Percentiles rank a stretch among this genome's conserved stretches.
These are phyloP conservation scores for Fusarium nematophilum DNA, from an alignment of 2,329 filamentous ascomycete genomes.

Conservation along the genomic window DNA sequence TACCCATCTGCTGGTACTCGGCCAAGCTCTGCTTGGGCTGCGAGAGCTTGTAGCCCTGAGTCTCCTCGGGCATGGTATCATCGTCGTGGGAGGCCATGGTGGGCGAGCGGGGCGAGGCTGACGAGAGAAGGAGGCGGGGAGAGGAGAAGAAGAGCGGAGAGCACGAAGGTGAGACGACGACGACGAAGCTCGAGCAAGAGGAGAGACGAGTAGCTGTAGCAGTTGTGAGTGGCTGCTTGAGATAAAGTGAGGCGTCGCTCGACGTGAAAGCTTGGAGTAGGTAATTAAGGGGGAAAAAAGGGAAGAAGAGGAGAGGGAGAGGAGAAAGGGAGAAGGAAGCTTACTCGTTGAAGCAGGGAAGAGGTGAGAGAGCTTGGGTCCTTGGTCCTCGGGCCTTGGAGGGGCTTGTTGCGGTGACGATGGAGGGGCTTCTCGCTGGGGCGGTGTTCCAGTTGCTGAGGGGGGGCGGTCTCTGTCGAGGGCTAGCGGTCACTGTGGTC, in stretches of 20 bases:
- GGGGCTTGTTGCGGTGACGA: slow-evolving; percentile 48
- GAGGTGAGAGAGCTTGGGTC: slow-evolving; percentile 41
- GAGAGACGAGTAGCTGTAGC: slow-evolving; percentile 6
- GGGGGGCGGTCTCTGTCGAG: slow-evolving; percentile 3
- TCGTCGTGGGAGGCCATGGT: slow-evolving; percentile 78
- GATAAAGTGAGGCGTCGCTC: slow-evolving; percentile 6
- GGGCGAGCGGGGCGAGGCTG: slow-evolving; percentile 37
- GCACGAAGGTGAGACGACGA: slow-evolving; percentile 7
- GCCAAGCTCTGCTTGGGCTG: slow-evolving; percentile 97
- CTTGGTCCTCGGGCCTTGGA: slow-evolving; percentile 32
- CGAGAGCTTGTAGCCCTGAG: slow-evolving; percentile 96
- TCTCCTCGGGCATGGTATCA: slow-evolving; percentile 87
- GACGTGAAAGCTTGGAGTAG: slow-evolving; percentile 12
- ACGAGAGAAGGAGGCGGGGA: slow-evolving; percentile 30
- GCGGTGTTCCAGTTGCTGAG: slow-evolving; percentile 35
- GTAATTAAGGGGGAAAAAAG: slow-evolving; percentile 27
- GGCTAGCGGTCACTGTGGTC: slow-evolving; percentile 25
- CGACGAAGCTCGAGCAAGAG: slow-evolving; percentile 1
- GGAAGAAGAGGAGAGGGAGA: slow-evolving; percentile 14
- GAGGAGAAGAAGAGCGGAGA: slow-evolving; percentile 23
- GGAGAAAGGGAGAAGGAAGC: slow-evolving; percentile 29
- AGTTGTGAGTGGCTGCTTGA: slow-evolving; percentile 19
- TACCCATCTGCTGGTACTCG: slow-evolving; percentile 94
- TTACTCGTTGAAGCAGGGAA: slow-evolving; percentile 36
- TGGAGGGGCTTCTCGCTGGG: slow-evolving; percentile 47